Base-by-base conservation (phyloP, 345 rosid species). In the Eucalyptus pauciflora region DNA sequence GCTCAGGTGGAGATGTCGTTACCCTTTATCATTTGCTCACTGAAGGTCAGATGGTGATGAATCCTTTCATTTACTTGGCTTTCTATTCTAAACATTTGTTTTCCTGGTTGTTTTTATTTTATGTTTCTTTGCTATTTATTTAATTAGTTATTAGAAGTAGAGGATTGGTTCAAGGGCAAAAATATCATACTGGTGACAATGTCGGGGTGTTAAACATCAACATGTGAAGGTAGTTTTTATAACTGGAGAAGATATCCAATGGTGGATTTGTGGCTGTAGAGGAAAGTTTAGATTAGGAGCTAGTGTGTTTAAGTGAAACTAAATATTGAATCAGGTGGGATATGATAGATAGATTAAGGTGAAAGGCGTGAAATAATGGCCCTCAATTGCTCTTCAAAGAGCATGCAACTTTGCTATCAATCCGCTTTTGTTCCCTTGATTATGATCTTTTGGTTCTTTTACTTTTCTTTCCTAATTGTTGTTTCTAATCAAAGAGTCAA, bases 1-100 rank as follows among this genome's bases (percentile, higher is more conserved):
- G 96, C 93, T 94, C 99, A 27, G 98, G 99, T 18, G 92, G 93
- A 45, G 99, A 97, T 94, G 96, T 93, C 4, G 90, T 95, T 83
- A 87, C 95, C 86, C 96, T 97, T 71, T 91, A 91, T 91, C 92
- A 91, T 86, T 93, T 92, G 86, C 89, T 94, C 88, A 92, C 91
- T 91, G 95, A 94, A 93, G 99, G 99, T 96, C 50, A 20, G 86
- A 86, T 58, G 43, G 83, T 58, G 64, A 25, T 54, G 58, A 54
- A 25, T 58, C 13, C 64, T 58, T 24, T 58, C n/a, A 24, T 24
- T 58, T 10, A 25, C 0, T 58, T 24, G 64, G 64, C 29, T 58
- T 58, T 58, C 64, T 37, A 37, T 37, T 37, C 41, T 37, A 37
- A 20, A 58, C 64, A 58, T 25, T 58, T 24, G 10, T 56, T 56